phyloP scores from a whole-genome alignment of 2,329 filamentous ascomycete genomes.

The Nigrospora oryzae region DNA sequence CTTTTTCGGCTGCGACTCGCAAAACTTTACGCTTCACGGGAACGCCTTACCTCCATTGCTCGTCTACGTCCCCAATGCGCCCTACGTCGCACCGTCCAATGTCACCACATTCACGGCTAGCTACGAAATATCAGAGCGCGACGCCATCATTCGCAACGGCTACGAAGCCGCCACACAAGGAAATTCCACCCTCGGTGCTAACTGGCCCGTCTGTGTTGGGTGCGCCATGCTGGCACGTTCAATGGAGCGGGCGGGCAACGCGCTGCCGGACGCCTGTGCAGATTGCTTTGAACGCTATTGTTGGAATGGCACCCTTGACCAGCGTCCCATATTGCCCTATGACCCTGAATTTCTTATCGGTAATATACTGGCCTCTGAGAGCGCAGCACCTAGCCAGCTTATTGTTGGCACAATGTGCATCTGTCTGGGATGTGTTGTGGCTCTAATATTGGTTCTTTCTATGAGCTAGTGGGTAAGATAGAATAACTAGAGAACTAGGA shows the following conservation, averaged over 20 bases:
- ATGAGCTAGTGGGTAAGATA: no score
- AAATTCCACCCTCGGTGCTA: background rate
- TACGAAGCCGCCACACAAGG: background rate
- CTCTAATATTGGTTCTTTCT: no score
- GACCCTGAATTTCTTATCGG: no score
- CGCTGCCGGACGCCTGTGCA: slow-evolving; percentile 62
- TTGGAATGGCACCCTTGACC: slow-evolving; percentile 70
- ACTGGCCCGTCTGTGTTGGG: slow-evolving; percentile 81
- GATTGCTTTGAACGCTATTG: slow-evolving; percentile 78
- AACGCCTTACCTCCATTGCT: no score
- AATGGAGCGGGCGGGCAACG: slow-evolving; percentile 60
- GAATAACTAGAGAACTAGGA: no score
- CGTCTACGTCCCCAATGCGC: background rate
- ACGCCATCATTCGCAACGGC: background rate
- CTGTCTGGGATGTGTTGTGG: no score
- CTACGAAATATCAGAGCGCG: no score
- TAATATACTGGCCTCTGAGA: no score
- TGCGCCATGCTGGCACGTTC: slow-evolving; percentile 79
- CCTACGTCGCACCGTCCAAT: background rate
- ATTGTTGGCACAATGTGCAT: no score
- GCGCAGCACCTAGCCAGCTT: no score
- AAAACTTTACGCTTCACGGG: slow-evolving; percentile 23
- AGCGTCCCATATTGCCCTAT: slow-evolving; percentile 14
- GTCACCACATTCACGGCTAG: background rate
- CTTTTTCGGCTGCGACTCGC: slow-evolving; percentile 53